Conservation (phyloP, 495 filamentous ascomycete genomes). For the Lichenothelia convexa region DNA sequence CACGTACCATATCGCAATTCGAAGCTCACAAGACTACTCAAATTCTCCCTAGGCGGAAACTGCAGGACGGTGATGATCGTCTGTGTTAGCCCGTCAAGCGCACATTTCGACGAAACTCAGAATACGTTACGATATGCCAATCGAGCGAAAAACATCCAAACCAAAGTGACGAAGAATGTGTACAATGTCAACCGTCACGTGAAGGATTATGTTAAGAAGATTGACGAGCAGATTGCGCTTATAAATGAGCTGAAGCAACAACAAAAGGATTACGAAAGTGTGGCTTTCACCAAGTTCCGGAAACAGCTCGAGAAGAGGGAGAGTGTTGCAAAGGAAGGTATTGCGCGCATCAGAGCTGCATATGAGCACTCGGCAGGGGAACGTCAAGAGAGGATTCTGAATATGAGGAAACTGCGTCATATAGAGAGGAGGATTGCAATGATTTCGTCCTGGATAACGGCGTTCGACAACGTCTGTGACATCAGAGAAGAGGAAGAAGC, state of each 20-base stretch:
- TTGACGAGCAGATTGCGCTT: slow-evolving; percentile 81
- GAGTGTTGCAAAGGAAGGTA: slow-evolving; percentile 55
- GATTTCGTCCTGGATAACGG: slow-evolving; percentile 78
- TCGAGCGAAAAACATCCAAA: slow-evolving; percentile 98
- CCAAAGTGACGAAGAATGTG: slow-evolving; percentile 93
- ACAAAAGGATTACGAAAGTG: slow-evolving; percentile 74
- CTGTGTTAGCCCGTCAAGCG: slow-evolving; percentile 89
- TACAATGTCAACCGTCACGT: slow-evolving; percentile 99
- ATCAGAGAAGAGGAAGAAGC: slow-evolving; percentile 44
- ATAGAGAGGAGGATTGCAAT: slow-evolving; percentile 70
- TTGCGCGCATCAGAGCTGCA: slow-evolving; percentile 60
- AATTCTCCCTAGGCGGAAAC: slow-evolving; percentile 94
- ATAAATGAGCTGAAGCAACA: slow-evolving; percentile 89
- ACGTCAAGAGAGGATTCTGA: slow-evolving; percentile 54
- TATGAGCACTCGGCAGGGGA: slow-evolving; percentile 71
- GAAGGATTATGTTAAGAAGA: slow-evolving; percentile 95
- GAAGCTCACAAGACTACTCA: slow-evolving; percentile 86
- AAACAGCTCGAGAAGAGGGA: slow-evolving; percentile 77
- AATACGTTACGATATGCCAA: slow-evolving; percentile 97
- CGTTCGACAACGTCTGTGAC: slow-evolving; percentile 72
- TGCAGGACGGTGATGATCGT: slow-evolving; percentile 99
- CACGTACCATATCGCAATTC: slow-evolving; percentile 97
- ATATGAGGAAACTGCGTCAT: slow-evolving; percentile 68
- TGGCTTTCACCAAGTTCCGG: slow-evolving; percentile 74
- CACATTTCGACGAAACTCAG: slow-evolving; percentile 96